Percentiles rank a stretch among this genome's conserved stretches.
Conservation (phyloP, 2,329 filamentous ascomycete genomes). For the Alternaria brassicae region DNA sequence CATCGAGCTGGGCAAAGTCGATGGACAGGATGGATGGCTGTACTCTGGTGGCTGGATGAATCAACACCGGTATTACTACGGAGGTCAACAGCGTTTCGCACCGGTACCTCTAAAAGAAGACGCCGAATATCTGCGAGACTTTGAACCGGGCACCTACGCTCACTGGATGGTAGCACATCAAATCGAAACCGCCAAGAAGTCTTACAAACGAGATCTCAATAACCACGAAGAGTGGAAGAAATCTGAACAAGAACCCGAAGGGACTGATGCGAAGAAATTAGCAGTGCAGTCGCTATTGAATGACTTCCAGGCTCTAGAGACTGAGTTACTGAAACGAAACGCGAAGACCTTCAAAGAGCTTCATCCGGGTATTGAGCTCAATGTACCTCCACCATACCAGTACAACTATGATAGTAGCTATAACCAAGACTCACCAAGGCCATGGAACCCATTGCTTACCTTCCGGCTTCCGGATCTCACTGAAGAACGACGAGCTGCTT, state of each 20-base stretch:
- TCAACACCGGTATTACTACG: background rate
- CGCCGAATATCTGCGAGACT: constrained; percentile 58
- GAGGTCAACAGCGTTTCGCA: background rate
- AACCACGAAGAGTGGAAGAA: constrained; percentile 32
- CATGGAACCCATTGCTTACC: constrained; percentile 23
- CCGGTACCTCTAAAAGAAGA: constrained; percentile 52
- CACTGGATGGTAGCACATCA: constrained; percentile 60
- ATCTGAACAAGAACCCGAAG: constrained; percentile 32
- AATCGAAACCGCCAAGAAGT: constrained; percentile 48
- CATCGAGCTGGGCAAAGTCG: constrained; percentile 13
- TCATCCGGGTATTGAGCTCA: constrained; percentile 55
- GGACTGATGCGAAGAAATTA: constrained; percentile 61
- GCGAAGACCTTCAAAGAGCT: constrained; percentile 73
- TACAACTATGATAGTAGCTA: background rate
- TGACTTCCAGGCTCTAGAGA: constrained; percentile 64
- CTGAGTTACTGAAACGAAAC: constrained; percentile 61
- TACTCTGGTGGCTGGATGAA: constrained; percentile 4
- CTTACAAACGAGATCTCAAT: constrained; percentile 49
- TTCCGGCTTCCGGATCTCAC: constrained; percentile 62
- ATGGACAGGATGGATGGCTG: background rate
- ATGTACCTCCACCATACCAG: background rate
- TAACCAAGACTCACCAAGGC: constrained; percentile 21
- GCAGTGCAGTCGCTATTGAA: constrained; percentile 61
- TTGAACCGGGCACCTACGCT: constrained; percentile 65
- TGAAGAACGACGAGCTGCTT: constrained; percentile 63